These are phyloP conservation scores for Xylaria sp. DNA, from an alignment of 2,329 filamentous ascomycete species.

Conservation along the genomic window DNA sequence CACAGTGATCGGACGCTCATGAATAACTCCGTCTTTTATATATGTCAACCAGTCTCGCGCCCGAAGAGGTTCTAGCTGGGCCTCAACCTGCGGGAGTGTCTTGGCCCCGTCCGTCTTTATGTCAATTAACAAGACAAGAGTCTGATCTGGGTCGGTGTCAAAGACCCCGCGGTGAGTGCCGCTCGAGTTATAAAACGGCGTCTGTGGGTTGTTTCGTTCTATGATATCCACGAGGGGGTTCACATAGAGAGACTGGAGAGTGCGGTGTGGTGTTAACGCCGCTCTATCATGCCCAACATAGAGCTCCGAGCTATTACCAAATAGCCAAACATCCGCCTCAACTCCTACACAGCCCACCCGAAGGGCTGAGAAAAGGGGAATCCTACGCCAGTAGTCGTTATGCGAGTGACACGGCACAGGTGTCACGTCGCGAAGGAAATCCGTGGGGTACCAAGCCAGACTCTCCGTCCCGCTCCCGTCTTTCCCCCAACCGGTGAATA, in stretches of 20 bases:
- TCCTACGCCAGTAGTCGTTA: slow-evolving; percentile 75
- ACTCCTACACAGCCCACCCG: slow-evolving; percentile 69
- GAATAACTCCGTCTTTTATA: slow-evolving; percentile 61
- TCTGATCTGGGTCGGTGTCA: slow-evolving; percentile 61
- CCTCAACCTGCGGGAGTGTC: slow-evolving; percentile 64
- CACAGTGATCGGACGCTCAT: slow-evolving; percentile 71
- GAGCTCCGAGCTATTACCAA: slow-evolving; percentile 59
- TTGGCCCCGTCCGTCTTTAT: slow-evolving; percentile 69
- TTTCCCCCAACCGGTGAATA: slow-evolving; percentile 47
- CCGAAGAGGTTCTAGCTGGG: slow-evolving; percentile 69
- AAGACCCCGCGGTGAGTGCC: slow-evolving; percentile 66
- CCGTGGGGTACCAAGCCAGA: slow-evolving; percentile 60
- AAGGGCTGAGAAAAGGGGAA: slow-evolving; percentile 72
- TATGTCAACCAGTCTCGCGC: slow-evolving; percentile 67
- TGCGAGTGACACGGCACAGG: slow-evolving; percentile 73
- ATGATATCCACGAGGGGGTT: slow-evolving; percentile 71
- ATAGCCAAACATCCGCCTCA: slow-evolving; percentile 77
- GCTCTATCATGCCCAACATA: slow-evolving; percentile 72
- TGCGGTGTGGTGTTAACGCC: slow-evolving; percentile 65
- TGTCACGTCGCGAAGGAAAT: slow-evolving; percentile 64
- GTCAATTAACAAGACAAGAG: slow-evolving; percentile 74
- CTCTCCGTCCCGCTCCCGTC: slow-evolving; percentile 50
- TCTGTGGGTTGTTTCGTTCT: slow-evolving; percentile 61
- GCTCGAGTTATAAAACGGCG: slow-evolving; percentile 54
- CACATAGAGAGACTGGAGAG: slow-evolving; percentile 72